Conservation (phyloP, 2,329 filamentous ascomycete species). For the Zymoseptoria tritici region DNA sequence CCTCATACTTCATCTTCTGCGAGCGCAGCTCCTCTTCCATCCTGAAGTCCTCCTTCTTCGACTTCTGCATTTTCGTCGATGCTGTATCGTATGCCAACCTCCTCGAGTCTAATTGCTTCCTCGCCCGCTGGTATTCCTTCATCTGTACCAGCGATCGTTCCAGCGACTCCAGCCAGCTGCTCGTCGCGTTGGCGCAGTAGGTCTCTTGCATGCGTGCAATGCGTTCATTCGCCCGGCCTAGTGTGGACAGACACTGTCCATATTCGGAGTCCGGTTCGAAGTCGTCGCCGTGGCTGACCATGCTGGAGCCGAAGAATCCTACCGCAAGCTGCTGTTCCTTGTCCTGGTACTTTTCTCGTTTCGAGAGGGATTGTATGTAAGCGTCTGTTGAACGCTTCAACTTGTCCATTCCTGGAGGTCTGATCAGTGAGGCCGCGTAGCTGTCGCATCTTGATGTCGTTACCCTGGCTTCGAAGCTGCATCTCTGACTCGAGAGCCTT, state of each 20-base stretch:
- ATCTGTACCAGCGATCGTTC: slow-evolving; percentile 86
- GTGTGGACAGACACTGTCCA: slow-evolving; percentile 70
- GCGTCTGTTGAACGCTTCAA: slow-evolving; percentile 77
- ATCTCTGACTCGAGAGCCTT: slow-evolving; percentile 85
- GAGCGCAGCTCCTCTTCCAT: slow-evolving; percentile 85
- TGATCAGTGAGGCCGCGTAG: slow-evolving; percentile 3
- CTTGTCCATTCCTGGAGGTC: slow-evolving; percentile 70
- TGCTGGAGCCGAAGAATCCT: slow-evolving; percentile 71
- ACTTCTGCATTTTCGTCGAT: slow-evolving; percentile 82
- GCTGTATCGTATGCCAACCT: slow-evolving; percentile 87
- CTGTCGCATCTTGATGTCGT: neutral
- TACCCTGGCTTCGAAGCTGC: slow-evolving; percentile 81
- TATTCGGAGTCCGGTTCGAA: slow-evolving; percentile 88
- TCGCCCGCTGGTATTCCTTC: slow-evolving; percentile 89
- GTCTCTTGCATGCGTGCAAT: slow-evolving; percentile 78
- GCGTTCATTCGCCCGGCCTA: slow-evolving; percentile 82
- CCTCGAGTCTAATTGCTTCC: slow-evolving; percentile 89
- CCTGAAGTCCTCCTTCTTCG: slow-evolving; percentile 87
- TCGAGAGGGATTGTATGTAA: slow-evolving; percentile 83
- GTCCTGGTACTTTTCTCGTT: slow-evolving; percentile 76
- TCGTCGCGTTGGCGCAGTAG: slow-evolving; percentile 69
- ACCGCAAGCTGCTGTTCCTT: slow-evolving; percentile 79
- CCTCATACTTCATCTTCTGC: slow-evolving; percentile 93
- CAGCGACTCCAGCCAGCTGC: slow-evolving; percentile 83
- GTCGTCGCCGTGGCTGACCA: slow-evolving; percentile 85